Conservation (phyloP, 768 basidiomycete genomes). For the Lyophyllum shimeji region DNA sequence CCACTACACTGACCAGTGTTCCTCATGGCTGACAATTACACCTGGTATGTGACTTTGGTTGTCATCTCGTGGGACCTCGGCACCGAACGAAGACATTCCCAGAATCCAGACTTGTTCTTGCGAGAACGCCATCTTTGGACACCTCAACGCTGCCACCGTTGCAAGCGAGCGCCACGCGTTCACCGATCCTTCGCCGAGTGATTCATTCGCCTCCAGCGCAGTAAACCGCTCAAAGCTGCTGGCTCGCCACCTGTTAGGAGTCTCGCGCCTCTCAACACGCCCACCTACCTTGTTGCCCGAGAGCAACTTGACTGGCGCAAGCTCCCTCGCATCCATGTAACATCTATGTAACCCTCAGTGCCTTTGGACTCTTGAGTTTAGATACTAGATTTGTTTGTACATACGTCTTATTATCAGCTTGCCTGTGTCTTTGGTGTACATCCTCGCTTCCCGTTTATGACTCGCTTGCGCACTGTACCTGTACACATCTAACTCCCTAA, state of each 20-base stretch:
- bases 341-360: no score
- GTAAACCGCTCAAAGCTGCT: not conserved
- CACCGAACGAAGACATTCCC: conserved; percentile 1
- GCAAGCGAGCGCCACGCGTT: conserved; percentile 12
- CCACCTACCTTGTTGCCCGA: not conserved
- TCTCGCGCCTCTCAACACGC: conserved; percentile 1
- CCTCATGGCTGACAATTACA: not conserved
- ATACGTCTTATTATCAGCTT: not conserved
- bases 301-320: not conserved
- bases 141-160: conserved; percentile 6
- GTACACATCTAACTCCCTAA: not conserved
- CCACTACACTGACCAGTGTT: not conserved
- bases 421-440: not conserved
- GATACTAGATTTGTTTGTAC: conserved; percentile 2
- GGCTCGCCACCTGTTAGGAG: not conserved
- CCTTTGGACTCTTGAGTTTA: not conserved
- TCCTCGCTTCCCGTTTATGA: not conserved
- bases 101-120: conserved; percentile 5
- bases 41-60: conserved; percentile 7
- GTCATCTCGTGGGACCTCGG: not conserved
- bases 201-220: not conserved
- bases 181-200: not conserved
- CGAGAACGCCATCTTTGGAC: conserved; percentile 11
- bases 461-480: not conserved
- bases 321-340: not conserved